Evolutionary conservation across 2,329 filamentous ascomycete genomes (phyloP).

Genomic region (Fusarium setosum): DNA sequence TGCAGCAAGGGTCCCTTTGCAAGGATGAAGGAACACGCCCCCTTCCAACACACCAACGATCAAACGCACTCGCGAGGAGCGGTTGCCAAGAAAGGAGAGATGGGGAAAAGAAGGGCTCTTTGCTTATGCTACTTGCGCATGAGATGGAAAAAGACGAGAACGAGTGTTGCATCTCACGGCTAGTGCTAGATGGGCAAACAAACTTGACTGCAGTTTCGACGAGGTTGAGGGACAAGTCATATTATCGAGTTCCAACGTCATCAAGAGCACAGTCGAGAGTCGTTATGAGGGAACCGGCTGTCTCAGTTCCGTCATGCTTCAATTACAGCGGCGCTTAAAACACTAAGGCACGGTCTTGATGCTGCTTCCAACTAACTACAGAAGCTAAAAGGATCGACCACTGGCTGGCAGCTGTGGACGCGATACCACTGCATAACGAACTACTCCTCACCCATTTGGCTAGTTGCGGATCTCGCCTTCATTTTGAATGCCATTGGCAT

Average conservation of each 20-base stretch:
- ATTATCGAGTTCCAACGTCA: not conserved
- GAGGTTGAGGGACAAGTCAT: not conserved
- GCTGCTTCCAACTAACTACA: not conserved
- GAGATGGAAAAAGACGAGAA: not conserved
- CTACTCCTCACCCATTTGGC: not conserved
- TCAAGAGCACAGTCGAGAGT: not conserved
- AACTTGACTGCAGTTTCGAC: not conserved
- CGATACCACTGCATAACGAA: not conserved
- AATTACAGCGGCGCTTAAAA: constrained; percentile 1
- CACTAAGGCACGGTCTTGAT: not conserved
- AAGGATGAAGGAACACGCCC: constrained; percentile 9
- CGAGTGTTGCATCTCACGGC: not conserved
- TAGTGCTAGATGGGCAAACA: not conserved
- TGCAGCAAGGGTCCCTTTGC: constrained; percentile 26
- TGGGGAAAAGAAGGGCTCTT: not conserved
- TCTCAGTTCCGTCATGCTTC: not conserved
- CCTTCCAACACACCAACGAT: constrained; percentile 11
- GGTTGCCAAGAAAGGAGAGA: constrained; percentile 1
- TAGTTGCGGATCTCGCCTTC: not conserved
- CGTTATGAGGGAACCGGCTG: not conserved
- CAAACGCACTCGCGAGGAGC: constrained; percentile 11
- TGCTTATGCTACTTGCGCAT: constrained; percentile 3
- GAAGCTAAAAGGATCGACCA: not conserved
- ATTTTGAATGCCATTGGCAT: not conserved
- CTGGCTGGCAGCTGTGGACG: not conserved